Base-by-base conservation (phyloP, 2,329 filamentous ascomycete genomes). In the Aspergillus sp. region DNA sequence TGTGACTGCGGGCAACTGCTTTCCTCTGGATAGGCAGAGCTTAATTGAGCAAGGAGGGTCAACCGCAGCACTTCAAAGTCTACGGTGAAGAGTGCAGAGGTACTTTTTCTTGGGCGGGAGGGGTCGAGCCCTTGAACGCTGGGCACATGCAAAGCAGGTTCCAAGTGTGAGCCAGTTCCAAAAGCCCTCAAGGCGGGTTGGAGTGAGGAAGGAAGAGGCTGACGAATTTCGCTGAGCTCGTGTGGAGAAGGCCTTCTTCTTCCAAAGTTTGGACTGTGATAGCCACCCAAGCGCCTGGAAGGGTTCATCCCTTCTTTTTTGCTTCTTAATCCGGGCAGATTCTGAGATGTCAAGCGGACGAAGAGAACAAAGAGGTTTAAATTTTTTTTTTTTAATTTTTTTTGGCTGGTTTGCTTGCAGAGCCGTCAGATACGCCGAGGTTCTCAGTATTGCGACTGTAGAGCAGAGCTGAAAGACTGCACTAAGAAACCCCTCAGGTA, bases 221-320 rank as follows among this genome's bases (percentile, higher is more conserved):
- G 52, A 54, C 52, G 52, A 54, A 54, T 54, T 48, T 31, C 21
- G 19, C 21, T 27, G 44, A 54, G 52, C 52, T 54, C 44, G 37
- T 54, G 52, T 54, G 52, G 52, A 48, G 52, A 40, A 54, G 35
- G 33, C 33, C 14, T 45, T 11, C 14, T 45, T 11, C 31, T 21
- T 9, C 9, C n/a, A 17, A 11, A 43, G 15, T 43, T 43, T 43
- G 40, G 40, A 31, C 27, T 14, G 15, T 27, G 21, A n/a, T 17
- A 31, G 14, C 17, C 45, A 35, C 27, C 35, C 17, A 35, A 37
- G n/a, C 35, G 6, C 27, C 48, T 27, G 35, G 33, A 41, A 50
- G 21, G 21, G 12, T 50, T 50, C 47, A 39, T 50, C 41, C 25
- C 21, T 27, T 39, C 27, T 14, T 25, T 11, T 25, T 50, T 35